phyloP scores from a whole-genome alignment of 495 filamentous ascomycete genomes.

The Aspergillus carlsbadensis region DNA sequence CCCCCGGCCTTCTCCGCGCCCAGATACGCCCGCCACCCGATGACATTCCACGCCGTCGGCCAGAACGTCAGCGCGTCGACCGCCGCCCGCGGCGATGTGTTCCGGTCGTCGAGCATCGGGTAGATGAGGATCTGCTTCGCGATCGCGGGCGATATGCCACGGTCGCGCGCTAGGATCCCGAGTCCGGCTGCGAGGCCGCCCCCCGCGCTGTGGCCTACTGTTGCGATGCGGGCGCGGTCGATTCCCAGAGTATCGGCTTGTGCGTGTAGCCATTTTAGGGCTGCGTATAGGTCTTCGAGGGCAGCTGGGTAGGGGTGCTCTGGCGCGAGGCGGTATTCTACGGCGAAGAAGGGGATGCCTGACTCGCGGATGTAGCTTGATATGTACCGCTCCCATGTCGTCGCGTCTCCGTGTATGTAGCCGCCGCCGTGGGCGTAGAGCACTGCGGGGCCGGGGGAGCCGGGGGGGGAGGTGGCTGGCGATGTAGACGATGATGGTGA shows the following conservation, averaged over 20 bases:
- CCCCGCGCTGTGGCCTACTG: constrained; percentile 63
- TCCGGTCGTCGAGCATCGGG: constrained; percentile 47
- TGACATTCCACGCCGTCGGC: constrained; percentile 21
- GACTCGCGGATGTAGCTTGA: neutral
- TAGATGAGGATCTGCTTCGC: constrained; percentile 50
- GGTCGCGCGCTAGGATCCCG: constrained; percentile 41
- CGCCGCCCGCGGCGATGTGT: constrained; percentile 10
- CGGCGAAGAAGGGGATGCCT: neutral
- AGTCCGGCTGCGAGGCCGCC: constrained; percentile 48
- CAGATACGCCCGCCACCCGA: constrained; percentile 29
- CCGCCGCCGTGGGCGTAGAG: constrained; percentile 4
- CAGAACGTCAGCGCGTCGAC: constrained; percentile 17
- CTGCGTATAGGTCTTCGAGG: constrained; percentile 34
- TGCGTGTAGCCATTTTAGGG: constrained; percentile 36
- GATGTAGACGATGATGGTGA: too few relatives aligned
- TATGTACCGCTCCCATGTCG: neutral
- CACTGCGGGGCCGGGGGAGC: neutral
- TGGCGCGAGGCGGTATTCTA: constrained; percentile 32
- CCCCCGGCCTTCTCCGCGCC: constrained; percentile 18
- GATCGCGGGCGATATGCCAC: constrained; percentile 33
- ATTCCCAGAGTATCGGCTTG: constrained; percentile 32
- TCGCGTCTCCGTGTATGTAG: neutral
- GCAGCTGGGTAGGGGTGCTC: constrained; percentile 26
- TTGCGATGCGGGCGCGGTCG: constrained; percentile 56
- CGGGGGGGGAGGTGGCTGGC: too few relatives aligned